These are phyloP conservation scores for Mariannaea elegans DNA, from an alignment of 2,329 filamentous ascomycete genomes.

Conservation along the genomic window DNA sequence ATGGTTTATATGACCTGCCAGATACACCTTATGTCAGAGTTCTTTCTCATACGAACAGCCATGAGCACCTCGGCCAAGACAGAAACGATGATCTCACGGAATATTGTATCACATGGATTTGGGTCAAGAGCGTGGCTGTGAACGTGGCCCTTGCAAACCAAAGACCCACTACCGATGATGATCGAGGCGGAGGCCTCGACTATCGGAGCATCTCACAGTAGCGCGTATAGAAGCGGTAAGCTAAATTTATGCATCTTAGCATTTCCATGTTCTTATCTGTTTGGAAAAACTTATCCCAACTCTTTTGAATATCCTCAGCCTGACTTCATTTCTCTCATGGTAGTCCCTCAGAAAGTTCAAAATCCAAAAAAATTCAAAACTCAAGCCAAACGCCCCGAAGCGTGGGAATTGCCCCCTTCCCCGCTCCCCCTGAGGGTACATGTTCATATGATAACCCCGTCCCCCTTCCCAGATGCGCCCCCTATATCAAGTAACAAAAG, in stretches of 20 bases:
- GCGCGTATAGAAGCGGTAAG: not conserved
- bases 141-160: not conserved
- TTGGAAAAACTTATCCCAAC: constrained; percentile 27
- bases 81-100: not conserved
- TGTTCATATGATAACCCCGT: constrained; percentile 33
- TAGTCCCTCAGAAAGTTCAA: constrained; percentile 29
- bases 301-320: constrained; percentile 32
- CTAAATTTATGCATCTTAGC: constrained; percentile 30
- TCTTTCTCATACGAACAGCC: too few relatives aligned
- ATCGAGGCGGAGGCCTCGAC: not conserved
- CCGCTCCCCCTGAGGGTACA: constrained; percentile 33
- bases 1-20: not conserved
- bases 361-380: constrained; percentile 14
- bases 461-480: constrained; percentile 37
- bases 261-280: constrained; percentile 36
- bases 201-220: not conserved
- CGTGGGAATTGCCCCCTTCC: constrained; percentile 30
- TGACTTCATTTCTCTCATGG: constrained; percentile 38
- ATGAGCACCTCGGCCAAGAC: too few relatives aligned
- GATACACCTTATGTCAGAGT: not conserved
- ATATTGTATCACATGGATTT: not conserved
- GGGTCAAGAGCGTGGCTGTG: not conserved
- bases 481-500: constrained; percentile 38
- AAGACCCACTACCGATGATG: not conserved
- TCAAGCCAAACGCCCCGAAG: constrained; percentile 38